Base-by-base conservation (phyloP, 139 green algal species). In the Chlamydomonas sp. region DNA sequence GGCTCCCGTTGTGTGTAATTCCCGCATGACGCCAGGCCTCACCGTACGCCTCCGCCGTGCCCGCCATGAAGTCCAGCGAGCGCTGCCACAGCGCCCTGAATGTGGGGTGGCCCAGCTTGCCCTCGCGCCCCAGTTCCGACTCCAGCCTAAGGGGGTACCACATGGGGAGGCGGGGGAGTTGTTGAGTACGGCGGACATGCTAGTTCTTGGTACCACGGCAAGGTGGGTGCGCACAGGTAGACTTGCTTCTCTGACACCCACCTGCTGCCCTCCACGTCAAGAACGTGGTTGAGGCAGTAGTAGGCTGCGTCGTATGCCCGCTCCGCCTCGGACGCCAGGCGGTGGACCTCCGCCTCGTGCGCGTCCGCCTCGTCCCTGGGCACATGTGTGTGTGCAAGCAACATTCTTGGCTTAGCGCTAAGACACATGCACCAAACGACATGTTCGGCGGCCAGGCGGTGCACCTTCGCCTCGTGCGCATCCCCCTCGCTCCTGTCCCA, bases 221-320 rank as follows among this genome's bases (percentile, higher is more conserved):
- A 49, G 31, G 31, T 49, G 31, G 31, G 31, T 49, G 31, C 31
- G 31, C 31, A 49, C 31, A 49, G 31, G 31, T 49, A 49, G 31
- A 49, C 31, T 49, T 49, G 31, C 31, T 49, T 49, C 60, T 16
- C 60, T 16, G 49, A 67, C 66, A 14, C 80, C 6, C 57, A 85
- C 80, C 80, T 78, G 16, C 63, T 5, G 3, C 80, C 80, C 80
- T 85, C 80, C 20, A 63, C 60, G 8, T 86, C 81, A 16, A 80
- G 74, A n/a, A 82, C 73, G 63, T 80, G 73, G 83, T 88, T 88
- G 17, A 88, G 63, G 83, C 83, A 88, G 83, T 82, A 81, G 58
- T 82, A 77, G 49, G 83, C 83, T 2, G 10, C 74, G 31, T 88
- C 83, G 83, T 81, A 88, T 9, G 83, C 57, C 0, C 16, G 16